These are phyloP conservation scores for Beta corolliflora DNA, from an alignment of 179 eudicot species.

Conservation along the genomic window DNA sequence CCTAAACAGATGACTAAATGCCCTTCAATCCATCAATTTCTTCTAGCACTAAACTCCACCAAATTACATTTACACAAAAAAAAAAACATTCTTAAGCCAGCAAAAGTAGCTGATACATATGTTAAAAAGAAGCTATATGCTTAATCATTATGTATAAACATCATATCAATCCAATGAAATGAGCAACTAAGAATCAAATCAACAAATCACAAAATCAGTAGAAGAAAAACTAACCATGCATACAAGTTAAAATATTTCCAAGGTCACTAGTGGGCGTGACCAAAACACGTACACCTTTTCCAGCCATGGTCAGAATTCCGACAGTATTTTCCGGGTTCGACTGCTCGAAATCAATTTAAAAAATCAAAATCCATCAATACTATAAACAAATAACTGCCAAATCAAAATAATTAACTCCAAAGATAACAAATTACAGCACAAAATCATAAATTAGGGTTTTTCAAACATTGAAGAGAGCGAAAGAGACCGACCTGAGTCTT, in stretches of 20 bases:
- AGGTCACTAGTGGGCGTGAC: no score
- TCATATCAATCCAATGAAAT: not conserved
- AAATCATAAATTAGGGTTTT: slow-evolving; percentile 28
- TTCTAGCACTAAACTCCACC: not conserved
- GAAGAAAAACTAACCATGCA: slow-evolving; percentile 55
- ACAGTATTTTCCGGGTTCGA: no score
- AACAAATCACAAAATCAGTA: not conserved
- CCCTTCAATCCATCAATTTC: not conserved
- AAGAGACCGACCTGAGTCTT: slow-evolving; percentile 84
- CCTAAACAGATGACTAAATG: not conserved
- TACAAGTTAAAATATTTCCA: no score
- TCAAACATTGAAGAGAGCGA: not conserved
- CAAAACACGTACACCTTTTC: no score
- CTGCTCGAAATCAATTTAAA: no score
- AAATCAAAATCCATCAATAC: no score
- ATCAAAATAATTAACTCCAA: not conserved
- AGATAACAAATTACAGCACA: not conserved
- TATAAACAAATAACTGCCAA: no score
- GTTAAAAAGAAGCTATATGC: not conserved
- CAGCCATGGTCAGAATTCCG: no score
- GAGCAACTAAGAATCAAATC: not conserved
- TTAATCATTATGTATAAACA: not conserved
- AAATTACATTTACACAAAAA: not conserved
- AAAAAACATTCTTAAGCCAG: not conserved
- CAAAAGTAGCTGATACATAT: not conserved